Evolutionary conservation across 2,329 filamentous ascomycete species (phyloP).

Genomic region (Clonostachys byssicola): DNA sequence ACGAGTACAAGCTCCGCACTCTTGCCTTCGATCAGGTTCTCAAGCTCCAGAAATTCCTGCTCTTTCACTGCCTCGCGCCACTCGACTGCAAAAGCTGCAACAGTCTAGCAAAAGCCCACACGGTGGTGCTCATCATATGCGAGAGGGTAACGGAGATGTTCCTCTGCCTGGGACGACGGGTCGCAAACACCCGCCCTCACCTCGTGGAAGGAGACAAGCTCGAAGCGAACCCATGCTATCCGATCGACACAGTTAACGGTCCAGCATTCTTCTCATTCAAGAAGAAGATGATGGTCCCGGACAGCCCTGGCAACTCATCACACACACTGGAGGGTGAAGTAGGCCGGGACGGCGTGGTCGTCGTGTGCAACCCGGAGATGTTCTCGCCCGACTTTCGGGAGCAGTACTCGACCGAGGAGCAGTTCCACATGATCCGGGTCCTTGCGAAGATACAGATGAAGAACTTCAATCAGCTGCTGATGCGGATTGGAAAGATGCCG

Average conservation of each 20-base stretch:
- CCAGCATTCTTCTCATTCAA: background rate
- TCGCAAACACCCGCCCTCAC: background rate
- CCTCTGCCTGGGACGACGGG: background rate
- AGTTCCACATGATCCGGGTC: slow-evolving; percentile 18
- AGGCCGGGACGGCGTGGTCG: slow-evolving; percentile 1
- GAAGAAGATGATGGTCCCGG: background rate
- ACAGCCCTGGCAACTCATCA: background rate
- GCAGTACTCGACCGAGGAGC: slow-evolving; percentile 19
- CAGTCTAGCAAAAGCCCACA: slow-evolving; percentile 6
- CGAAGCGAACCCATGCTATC: slow-evolving; percentile 6
- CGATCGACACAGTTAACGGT: background rate
- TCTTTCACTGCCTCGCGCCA: slow-evolving; percentile 17
- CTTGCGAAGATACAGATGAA: slow-evolving; percentile 16
- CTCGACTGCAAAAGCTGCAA: slow-evolving; percentile 14
- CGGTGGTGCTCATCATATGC: slow-evolving; percentile 18
- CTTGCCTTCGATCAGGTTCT: slow-evolving; percentile 18
- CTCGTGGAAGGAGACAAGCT: background rate
- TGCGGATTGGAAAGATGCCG: slow-evolving; percentile 1
- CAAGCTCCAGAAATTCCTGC: slow-evolving; percentile 19
- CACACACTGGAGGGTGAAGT: slow-evolving; percentile 3
- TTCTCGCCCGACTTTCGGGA: slow-evolving; percentile 15
- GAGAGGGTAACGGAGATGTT: slow-evolving; percentile 7
- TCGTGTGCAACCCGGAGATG: slow-evolving; percentile 13
- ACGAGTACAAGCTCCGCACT: slow-evolving; percentile 15
- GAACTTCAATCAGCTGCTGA: slow-evolving; percentile 14